A percentile compares a stretch with the other conserved stretches of the same genome.
phyloP scores from a whole-genome alignment of 116 monocot species.

The Iris pallida region DNA sequence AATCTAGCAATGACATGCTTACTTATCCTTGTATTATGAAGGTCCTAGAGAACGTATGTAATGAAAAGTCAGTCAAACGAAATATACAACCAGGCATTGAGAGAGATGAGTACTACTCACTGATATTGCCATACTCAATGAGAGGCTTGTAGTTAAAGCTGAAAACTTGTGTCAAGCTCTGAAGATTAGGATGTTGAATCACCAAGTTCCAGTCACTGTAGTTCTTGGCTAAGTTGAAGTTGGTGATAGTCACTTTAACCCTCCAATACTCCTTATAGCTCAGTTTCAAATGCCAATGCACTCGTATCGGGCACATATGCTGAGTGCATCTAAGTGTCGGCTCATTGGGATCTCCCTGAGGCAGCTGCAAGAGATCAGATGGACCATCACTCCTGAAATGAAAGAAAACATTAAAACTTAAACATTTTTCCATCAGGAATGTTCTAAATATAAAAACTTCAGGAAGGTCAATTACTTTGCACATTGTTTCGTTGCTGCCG shows the following conservation, averaged over 20 bases:
- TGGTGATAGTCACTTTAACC: constrained; percentile 72
- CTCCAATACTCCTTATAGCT: constrained; percentile 79
- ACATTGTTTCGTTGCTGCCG: constrained; percentile 22
- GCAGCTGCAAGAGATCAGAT: constrained; percentile 6
- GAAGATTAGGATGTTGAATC: constrained; percentile 67
- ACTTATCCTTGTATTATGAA: too few relatives aligned
- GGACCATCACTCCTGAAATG: constrained; percentile 24
- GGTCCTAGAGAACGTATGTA: too few relatives aligned
- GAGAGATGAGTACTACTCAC: constrained; percentile 25
- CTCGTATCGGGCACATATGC: constrained; percentile 72
- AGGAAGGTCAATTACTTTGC: constrained; percentile 18
- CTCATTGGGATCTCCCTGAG: neutral
- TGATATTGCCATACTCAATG: constrained; percentile 28
- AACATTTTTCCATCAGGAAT: too few relatives aligned
- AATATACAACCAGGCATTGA: neutral
- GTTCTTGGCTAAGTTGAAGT: constrained; percentile 60
- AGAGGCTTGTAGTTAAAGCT: constrained; percentile 64
- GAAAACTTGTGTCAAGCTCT: constrained; percentile 42
- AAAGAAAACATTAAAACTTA: neutral
- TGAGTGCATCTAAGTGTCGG: constrained; percentile 33
- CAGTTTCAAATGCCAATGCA: constrained; percentile 81
- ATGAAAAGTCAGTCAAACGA: neutral
- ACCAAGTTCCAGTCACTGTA: constrained; percentile 86
- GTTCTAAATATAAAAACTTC: neutral
- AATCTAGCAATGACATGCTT: too few relatives aligned